Base-by-base conservation (phyloP, 2,329 filamentous ascomycete genomes). In the Tympanopsis confertula region DNA sequence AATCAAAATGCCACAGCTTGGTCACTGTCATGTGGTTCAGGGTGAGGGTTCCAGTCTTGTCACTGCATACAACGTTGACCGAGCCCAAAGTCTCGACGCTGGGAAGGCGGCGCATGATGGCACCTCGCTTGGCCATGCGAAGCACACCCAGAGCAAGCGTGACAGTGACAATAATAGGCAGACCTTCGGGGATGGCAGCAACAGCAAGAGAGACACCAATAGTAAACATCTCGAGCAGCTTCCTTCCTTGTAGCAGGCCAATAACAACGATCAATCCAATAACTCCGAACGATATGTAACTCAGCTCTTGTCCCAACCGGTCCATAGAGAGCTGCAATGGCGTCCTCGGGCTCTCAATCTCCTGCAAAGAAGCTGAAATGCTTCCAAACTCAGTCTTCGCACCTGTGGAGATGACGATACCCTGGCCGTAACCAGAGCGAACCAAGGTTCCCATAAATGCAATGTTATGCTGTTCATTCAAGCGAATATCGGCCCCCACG, bases 41-140 rank as follows among this genome's bases (percentile, higher is more conserved):
- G 0, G 91, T 98, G 42, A 98, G 65, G 2, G 91, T 98, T 77
- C 77, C 86, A 32, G 91, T 98, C 64, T 98, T 98, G 66, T 98
- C 91, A 47, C 87, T 95, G 64, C 93, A 98, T 5, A 98, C 86
- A n/a, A 98, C 88, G 51, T 96, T 98, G 41, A 98, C 91, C n/a
- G 88, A 95, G 5, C 93, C 93, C 4, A 98, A 65, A 1, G 91
- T 98, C 57, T 98, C 91, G 5, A 98, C 93, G 58, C 91, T 96
- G 17, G 93, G 93, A 61, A 98, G 82, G 53, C 85, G 82, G 47
- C 91, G 82, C 42, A 98, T 89, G 55, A 98, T 98, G 5, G 91
- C 91, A 55, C 94, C 86, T 49, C 89, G 78, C 52, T 80, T 86
- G 42, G 91, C 93, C 91, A 98, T 98, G 41, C 91, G 80, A 51